Percentiles rank a stretch among this genome's conserved stretches.
phyloP scores from a whole-genome alignment of 176 grass and related monocot species.

The Chrysopogon serrulatus region DNA sequence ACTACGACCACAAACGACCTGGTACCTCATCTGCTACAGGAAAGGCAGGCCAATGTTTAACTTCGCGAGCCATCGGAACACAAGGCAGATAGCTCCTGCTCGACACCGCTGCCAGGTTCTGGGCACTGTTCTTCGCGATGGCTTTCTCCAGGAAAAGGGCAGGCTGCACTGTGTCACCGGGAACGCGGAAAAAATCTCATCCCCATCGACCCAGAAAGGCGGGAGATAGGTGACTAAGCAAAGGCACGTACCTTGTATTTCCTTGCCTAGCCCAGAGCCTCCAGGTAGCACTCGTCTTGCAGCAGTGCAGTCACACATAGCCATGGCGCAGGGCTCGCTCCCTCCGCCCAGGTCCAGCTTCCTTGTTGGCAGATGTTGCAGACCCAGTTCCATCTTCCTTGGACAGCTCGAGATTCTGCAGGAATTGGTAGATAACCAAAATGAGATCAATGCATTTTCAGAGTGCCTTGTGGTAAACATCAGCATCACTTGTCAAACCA shows the following conservation, averaged over 20 bases:
- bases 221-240: no score
- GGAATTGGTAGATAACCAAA: neutral
- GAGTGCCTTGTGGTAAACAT: neutral
- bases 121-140: constrained; percentile 43
- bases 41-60: no score
- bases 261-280: constrained; percentile 74
- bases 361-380: constrained; percentile 41
- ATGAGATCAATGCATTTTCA: neutral
- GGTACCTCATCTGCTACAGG: no score
- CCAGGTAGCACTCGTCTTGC: constrained; percentile 82
- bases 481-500: neutral
- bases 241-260: constrained; percentile 71
- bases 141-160: constrained; percentile 81
- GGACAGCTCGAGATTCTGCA: constrained; percentile 82
- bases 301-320: constrained; percentile 53
- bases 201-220: no score
- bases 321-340: constrained; percentile 64
- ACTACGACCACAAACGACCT: no score
- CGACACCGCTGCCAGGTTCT: constrained; percentile 56
- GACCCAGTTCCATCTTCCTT: constrained; percentile 74
- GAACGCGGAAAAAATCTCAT: no score
- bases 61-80: no score
- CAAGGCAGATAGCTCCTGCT: neutral
- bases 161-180: constrained; percentile 35
- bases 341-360: constrained; percentile 69